Evolutionary conservation across 371 early-diverging fungal genomes (phyloP).

Genomic region (Lichtheimia corymbifera): DNA sequence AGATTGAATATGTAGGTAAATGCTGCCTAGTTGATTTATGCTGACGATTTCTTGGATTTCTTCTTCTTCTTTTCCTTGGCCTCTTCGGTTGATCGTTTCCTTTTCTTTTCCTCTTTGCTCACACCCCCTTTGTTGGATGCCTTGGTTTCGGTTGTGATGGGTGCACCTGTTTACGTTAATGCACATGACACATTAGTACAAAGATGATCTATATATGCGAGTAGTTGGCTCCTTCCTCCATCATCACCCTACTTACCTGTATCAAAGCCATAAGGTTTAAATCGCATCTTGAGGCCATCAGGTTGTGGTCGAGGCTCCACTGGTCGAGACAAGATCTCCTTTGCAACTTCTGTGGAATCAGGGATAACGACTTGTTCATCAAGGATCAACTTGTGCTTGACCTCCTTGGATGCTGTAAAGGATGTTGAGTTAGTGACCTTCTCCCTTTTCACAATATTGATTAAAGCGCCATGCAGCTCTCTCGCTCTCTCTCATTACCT

Average conservation of each 20-base stretch:
- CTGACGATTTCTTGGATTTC: constrained; percentile 12
- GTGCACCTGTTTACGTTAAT: constrained; percentile 1
- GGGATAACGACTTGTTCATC: constrained; percentile 47
- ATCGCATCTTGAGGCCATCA: constrained; percentile 47
- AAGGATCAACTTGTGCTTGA: constrained; percentile 40
- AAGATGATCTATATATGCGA: background rate
- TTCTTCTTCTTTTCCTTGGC: constrained; percentile 14
- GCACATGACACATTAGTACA: background rate
- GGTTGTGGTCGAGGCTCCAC: constrained; percentile 46
- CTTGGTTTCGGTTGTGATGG: background rate
- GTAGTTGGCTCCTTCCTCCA: background rate
- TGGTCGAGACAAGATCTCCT: constrained; percentile 37
- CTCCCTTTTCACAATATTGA: background rate
- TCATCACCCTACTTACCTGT: constrained; percentile 6
- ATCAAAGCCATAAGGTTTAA: constrained; percentile 46
- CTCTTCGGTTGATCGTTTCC: constrained; percentile 16
- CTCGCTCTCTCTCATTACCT: constrained; percentile 20
- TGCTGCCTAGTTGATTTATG: constrained; percentile 4
- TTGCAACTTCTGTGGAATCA: constrained; percentile 35
- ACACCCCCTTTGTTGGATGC: background rate
- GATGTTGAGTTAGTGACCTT: background rate
- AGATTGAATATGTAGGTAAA: no score
- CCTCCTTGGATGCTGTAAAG: constrained; percentile 32
- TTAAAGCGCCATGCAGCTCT: background rate
- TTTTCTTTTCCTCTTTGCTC: constrained; percentile 13